Percentiles rank a stretch among this genome's conserved stretches.
phyloP scores from a whole-genome alignment of 108 stramenopile genomes.

The Cyclotella atomus region DNA sequence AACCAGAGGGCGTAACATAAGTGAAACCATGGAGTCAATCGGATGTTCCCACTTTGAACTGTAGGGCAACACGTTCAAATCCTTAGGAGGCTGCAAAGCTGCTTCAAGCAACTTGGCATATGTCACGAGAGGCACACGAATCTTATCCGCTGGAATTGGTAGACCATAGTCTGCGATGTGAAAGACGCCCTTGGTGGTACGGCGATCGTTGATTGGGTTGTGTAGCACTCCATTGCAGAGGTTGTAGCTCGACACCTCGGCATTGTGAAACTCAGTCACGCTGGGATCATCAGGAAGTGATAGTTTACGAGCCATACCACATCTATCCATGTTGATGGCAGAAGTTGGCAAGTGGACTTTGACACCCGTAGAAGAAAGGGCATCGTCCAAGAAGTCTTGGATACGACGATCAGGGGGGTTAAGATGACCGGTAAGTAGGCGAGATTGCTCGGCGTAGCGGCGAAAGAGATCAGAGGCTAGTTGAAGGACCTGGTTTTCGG shows the following conservation, averaged over 20 bases:
- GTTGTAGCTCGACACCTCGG: conserved; percentile 46
- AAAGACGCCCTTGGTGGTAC: conserved; percentile 62
- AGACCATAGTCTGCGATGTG: conserved; percentile 65
- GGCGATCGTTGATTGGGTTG: conserved; percentile 60
- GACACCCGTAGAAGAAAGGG: conserved; percentile 50
- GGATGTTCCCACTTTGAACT: conserved; percentile 53
- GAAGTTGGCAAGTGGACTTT: conserved; percentile 40
- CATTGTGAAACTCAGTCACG: conserved; percentile 54
- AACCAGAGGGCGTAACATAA: conserved; percentile 55
- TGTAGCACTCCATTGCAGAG: conserved; percentile 58
- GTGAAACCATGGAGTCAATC: conserved; percentile 59
- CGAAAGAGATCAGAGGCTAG: conserved; percentile 63
- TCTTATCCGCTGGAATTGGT: conserved; percentile 69
- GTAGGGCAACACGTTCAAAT: conserved; percentile 60
- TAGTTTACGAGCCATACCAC: conserved; percentile 58
- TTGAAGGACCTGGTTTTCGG: conserved; percentile 46
- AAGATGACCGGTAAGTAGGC: conserved; percentile 51
- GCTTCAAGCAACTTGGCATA: conserved; percentile 57
- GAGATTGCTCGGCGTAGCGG: conserved; percentile 58
- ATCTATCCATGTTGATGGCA: conserved; percentile 55
- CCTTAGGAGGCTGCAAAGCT: conserved; percentile 52
- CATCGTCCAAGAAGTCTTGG: conserved; percentile 60
- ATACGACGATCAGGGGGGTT: conserved; percentile 60
- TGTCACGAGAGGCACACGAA: conserved; percentile 56
- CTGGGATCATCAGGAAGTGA: conserved; percentile 57